Percentiles rank a stretch among this genome's conserved stretches.
These are phyloP conservation scores for Tetracentron sinense DNA, from an alignment of 164 flowering plant species.

Conservation along the genomic window DNA sequence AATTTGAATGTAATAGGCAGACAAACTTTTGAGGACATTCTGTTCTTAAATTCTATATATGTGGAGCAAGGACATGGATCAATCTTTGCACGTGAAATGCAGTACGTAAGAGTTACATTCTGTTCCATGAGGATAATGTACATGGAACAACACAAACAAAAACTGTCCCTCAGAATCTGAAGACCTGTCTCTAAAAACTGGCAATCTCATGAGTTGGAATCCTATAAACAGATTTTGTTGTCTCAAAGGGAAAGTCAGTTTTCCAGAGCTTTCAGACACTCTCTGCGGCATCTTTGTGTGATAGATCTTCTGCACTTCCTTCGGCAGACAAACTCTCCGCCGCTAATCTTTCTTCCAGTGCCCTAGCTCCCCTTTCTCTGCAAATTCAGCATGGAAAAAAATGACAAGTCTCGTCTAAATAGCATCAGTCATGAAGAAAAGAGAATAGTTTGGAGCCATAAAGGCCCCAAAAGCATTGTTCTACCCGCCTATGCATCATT, in stretches of 20 bases:
- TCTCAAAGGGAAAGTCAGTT: not conserved
- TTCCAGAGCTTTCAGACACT: slow-evolving; percentile 37
- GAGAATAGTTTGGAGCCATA: too few species aligned
- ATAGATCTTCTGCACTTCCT: slow-evolving; percentile 36
- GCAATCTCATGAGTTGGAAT: not conserved
- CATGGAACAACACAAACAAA: not conserved
- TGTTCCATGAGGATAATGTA: too few species aligned
- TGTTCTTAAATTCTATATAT: too few species aligned
- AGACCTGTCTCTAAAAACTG: not conserved
- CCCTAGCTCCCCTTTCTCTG: slow-evolving; percentile 94
- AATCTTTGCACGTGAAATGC: too few species aligned
- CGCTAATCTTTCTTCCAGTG: slow-evolving; percentile 90
- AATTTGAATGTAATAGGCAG: too few species aligned
- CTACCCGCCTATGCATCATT: too few species aligned
- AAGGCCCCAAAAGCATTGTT: too few species aligned
- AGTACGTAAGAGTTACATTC: too few species aligned
- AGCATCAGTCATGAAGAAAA: not conserved
- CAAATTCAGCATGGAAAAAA: slow-evolving; percentile 3
- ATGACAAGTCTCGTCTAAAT: not conserved
- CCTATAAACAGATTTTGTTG: not conserved
- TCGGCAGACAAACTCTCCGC: slow-evolving; percentile 48
- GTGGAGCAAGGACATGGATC: too few species aligned
- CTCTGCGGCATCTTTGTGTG: slow-evolving; percentile 45
- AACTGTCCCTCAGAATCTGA: not conserved
- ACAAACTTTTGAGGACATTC: too few species aligned